These are phyloP conservation scores for Talaromyces sp. DNA, from an alignment of 2,329 filamentous ascomycete genomes.

Conservation along the genomic window DNA sequence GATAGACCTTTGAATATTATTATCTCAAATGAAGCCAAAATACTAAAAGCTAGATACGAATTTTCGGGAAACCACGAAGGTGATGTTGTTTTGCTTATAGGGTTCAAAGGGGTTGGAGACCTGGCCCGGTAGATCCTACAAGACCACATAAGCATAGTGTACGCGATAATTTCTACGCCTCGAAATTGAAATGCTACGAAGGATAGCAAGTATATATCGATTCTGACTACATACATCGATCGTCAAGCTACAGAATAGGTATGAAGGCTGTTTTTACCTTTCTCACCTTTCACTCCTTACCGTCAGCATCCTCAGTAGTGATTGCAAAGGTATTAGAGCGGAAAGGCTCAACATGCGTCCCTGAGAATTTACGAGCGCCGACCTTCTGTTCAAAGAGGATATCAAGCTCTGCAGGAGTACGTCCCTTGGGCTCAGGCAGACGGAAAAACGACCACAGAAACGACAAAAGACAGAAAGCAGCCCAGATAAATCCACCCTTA, in stretches of 20 bases:
- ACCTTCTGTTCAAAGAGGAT: conserved; percentile 40
- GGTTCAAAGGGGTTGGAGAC: no score
- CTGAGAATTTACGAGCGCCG: conserved; percentile 29
- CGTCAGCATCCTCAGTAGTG: conserved; percentile 3
- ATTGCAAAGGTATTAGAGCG: conserved; percentile 10
- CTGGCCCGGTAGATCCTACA: no score
- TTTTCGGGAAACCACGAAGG: no score
- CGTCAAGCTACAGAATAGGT: background rate
- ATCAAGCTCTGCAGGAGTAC: conserved; percentile 43
- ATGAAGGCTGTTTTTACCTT: background rate
- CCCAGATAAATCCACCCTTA: conserved; percentile 42
- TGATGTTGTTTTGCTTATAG: no score
- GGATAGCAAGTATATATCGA: background rate
- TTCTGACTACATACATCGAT: background rate
- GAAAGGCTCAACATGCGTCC: conserved; percentile 33
- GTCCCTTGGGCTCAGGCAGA: conserved; percentile 41
- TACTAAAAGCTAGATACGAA: no score
- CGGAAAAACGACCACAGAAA: conserved; percentile 41
- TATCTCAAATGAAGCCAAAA: no score
- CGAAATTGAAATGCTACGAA: background rate
- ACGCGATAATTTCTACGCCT: background rate
- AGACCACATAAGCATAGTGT: no score
- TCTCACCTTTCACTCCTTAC: background rate
- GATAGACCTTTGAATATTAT: no score
- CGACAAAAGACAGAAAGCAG: conserved; percentile 32